Conservation (phyloP, 2,329 filamentous ascomycete genomes). For the Ophiobolus disseminans region DNA sequence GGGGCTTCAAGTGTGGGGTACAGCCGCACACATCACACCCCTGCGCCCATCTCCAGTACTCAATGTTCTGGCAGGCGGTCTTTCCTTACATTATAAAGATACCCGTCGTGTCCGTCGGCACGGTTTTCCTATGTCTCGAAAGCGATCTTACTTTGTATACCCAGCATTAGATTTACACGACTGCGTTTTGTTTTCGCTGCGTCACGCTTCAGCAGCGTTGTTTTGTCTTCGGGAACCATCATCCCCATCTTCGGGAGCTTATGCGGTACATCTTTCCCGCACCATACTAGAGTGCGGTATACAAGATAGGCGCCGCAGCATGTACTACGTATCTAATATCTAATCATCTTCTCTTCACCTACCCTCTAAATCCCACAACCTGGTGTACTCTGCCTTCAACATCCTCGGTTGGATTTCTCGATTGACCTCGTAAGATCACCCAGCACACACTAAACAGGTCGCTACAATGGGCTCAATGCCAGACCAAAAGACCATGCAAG, state of each 20-base stretch:
- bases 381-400: too few relatives aligned
- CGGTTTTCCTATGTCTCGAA: slow-evolving; percentile 1
- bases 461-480: slow-evolving; percentile 24
- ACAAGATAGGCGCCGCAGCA: slow-evolving; percentile 1
- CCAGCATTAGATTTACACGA: slow-evolving; percentile 2
- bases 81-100: slow-evolving; percentile 4
- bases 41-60: not conserved
- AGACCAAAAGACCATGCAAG: slow-evolving; percentile 32
- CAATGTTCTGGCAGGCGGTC: not conserved
- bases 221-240: slow-evolving; percentile 15
- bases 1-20: slow-evolving; percentile 16
- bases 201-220: slow-evolving; percentile 3
- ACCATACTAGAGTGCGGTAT: slow-evolving; percentile 3
- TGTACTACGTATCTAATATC: slow-evolving; percentile 5
- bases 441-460: too few relatives aligned
- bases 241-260: slow-evolving; percentile 9
- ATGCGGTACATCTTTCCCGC: slow-evolving; percentile 18
- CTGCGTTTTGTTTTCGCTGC: not conserved
- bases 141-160: slow-evolving; percentile 6
- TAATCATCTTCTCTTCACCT: not conserved
- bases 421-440: not conserved
- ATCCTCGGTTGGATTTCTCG: not conserved
- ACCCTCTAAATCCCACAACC: not conserved
- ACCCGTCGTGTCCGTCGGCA: slow-evolving; percentile 6
- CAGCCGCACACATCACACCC: not conserved